phyloP scores from a whole-genome alignment of 345 rosid species.

The Eucalyptus urophylla region DNA sequence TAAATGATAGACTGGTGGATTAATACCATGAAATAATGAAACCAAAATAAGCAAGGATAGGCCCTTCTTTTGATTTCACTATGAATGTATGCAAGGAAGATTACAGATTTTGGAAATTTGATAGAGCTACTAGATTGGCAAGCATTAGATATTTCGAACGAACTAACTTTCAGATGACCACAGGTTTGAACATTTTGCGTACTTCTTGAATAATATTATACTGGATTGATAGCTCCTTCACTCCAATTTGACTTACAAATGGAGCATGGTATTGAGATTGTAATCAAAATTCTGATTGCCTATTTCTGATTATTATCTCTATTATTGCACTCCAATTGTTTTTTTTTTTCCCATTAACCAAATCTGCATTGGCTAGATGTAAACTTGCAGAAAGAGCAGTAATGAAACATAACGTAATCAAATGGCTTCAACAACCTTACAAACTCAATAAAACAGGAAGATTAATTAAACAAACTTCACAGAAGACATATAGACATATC shows the following conservation, averaged over 20 bases:
- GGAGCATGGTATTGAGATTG: neutral
- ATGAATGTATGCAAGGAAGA: neutral
- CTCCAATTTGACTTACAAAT: neutral
- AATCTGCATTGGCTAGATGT: neutral
- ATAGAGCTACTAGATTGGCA: neutral
- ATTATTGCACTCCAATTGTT: neutral
- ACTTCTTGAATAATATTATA: neutral
- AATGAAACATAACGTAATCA: neutral
- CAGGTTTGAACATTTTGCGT: neutral
- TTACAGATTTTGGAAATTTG: neutral
- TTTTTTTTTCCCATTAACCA: neutral
- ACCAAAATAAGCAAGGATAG: neutral
- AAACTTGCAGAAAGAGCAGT: neutral
- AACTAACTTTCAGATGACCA: neutral
- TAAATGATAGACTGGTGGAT: neutral
- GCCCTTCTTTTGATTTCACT: neutral
- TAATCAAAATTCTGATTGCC: neutral
- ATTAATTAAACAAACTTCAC: neutral
- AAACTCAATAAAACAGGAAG: neutral
- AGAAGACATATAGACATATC: neutral
- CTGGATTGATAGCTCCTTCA: neutral
- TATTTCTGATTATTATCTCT: neutral
- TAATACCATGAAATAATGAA: neutral
- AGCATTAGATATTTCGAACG: neutral
- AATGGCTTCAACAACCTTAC: neutral